These are phyloP conservation scores for Cryomyces minteri DNA, from an alignment of 495 filamentous ascomycete species.

Conservation along the genomic window DNA sequence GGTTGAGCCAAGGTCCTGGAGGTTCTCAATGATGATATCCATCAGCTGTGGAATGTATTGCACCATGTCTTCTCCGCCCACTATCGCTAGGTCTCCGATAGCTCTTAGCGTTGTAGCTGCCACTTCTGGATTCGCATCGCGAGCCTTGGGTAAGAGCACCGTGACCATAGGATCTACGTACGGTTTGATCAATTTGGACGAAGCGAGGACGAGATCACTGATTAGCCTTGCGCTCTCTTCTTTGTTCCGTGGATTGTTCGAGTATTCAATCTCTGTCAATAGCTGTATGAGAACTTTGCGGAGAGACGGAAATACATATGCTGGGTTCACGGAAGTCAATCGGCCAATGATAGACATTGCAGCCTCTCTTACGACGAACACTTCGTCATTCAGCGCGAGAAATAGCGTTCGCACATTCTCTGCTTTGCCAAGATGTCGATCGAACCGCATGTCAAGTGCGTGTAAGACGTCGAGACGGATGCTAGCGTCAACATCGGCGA, in stretches of 20 bases:
- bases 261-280: conserved; percentile 86
- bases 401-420: conserved; percentile 93
- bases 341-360: conserved; percentile 92
- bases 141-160: conserved; percentile 74
- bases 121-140: conserved; percentile 65
- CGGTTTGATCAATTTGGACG: conserved; percentile 76
- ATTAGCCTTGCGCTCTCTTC: conserved; percentile 91
- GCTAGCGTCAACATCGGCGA: conserved; percentile 74
- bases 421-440: conserved; percentile 81
- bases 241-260: conserved; percentile 81
- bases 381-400: conserved; percentile 88
- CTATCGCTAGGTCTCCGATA: conserved; percentile 79
- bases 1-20: conserved; percentile 82
- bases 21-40: conserved; percentile 79
- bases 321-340: conserved; percentile 77
- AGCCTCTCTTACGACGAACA: conserved; percentile 80
- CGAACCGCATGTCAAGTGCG: conserved; percentile 83
- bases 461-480: conserved; percentile 77
- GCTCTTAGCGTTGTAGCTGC: conserved; percentile 85
- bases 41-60: conserved; percentile 76
- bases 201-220: conserved; percentile 77
- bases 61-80: conserved; percentile 82
- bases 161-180: conserved; percentile 91
- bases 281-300: conserved; percentile 91
- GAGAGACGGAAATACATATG: conserved; percentile 88